Conservation (phyloP, 371 early-diverging fungal species). For the Rhizomucor pusillus region DNA sequence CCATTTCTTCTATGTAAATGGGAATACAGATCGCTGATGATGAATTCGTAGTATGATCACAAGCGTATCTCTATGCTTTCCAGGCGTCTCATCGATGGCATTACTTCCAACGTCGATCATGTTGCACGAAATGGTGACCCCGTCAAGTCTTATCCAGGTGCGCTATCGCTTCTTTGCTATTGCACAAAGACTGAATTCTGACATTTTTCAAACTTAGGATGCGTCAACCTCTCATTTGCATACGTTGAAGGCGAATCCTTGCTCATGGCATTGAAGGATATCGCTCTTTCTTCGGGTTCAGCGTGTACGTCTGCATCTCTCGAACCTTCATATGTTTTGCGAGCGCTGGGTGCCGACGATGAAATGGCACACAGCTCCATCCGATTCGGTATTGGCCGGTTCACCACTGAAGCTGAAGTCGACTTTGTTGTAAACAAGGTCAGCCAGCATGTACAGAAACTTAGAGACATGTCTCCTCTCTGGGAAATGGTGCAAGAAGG, state of each 20-base stretch:
- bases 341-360: slow-evolving; percentile 98
- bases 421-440: slow-evolving; percentile 90
- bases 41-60: slow-evolving; percentile 70
- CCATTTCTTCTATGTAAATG: slow-evolving; percentile 1
- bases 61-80: slow-evolving; percentile 73
- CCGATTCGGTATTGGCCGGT: slow-evolving; percentile 98
- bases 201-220: too few relatives aligned
- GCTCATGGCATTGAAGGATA: slow-evolving; percentile 98
- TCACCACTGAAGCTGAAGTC: slow-evolving; percentile 97
- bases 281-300: slow-evolving; percentile 97
- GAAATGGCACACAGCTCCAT: slow-evolving; percentile 99
- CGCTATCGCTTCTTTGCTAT: too few relatives aligned
- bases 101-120: slow-evolving; percentile 73
- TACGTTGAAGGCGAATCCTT: slow-evolving; percentile 99
- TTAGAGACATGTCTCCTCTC: slow-evolving; percentile 98
- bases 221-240: slow-evolving; percentile 99
- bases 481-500: slow-evolving; percentile 99
- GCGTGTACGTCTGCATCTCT: slow-evolving; percentile 99
- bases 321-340: slow-evolving; percentile 98
- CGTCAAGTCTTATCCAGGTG: slow-evolving; percentile 76
- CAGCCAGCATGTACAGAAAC: slow-evolving; percentile 83
- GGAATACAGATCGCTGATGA: not conserved
- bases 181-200: too few relatives aligned
- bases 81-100: slow-evolving; percentile 76
- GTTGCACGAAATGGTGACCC: slow-evolving; percentile 92